Conservation (phyloP, 208 protist genomes). For the Acanthamoeba castellanii region DNA sequence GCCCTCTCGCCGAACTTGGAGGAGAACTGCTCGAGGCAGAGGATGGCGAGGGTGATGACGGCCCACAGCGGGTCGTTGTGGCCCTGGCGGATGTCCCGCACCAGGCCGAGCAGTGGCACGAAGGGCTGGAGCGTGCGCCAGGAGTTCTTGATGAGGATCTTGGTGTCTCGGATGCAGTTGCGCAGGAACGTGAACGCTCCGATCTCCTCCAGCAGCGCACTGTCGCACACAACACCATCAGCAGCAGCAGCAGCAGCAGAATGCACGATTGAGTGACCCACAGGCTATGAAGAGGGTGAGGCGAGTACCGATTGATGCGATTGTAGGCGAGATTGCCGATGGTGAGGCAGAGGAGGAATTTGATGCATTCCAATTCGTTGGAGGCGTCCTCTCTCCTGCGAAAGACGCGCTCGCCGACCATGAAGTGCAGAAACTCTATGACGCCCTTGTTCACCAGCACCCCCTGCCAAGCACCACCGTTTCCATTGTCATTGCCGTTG, state of each 20-base stretch:
- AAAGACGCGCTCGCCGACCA: neutral
- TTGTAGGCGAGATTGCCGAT: slow-evolving; percentile 36
- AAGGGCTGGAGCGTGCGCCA: slow-evolving; percentile 23
- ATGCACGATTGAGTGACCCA: neutral
- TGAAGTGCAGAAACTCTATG: slow-evolving; percentile 16
- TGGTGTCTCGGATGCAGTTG: neutral
- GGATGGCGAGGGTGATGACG: neutral
- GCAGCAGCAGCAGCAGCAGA: neutral
- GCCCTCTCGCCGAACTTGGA: slow-evolving; percentile 10
- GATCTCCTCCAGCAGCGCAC: neutral
- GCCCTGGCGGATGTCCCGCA: neutral
- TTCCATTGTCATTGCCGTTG: neutral
- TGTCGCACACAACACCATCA: neutral
- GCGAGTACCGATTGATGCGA: neutral
- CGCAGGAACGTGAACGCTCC: neutral
- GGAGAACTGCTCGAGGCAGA: slow-evolving; percentile 29
- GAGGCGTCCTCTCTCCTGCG: neutral
- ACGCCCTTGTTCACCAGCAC: slow-evolving; percentile 40
- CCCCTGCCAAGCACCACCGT: neutral
- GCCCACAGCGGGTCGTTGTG: neutral
- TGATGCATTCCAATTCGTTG: slow-evolving; percentile 16
- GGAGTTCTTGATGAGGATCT: neutral
- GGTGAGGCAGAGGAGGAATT: slow-evolving; percentile 26
- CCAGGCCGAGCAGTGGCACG: neutral
- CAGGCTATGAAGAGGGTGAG: neutral